phyloP scores from a whole-genome alignment of 805 yeast species.

The Candida maesae region DNA sequence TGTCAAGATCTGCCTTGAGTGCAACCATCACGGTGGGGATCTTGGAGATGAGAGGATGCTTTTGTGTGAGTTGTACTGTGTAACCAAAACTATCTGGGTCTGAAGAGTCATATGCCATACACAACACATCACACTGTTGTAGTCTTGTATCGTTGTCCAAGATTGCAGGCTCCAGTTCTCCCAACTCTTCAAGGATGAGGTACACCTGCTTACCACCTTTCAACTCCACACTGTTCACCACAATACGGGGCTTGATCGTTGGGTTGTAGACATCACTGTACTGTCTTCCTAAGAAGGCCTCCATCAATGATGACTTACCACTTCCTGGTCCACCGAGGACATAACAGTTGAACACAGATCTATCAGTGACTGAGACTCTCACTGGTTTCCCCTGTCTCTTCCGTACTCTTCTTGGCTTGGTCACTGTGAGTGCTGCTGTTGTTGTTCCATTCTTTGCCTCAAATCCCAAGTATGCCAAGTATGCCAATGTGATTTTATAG shows the following conservation, averaged over 20 bases:
- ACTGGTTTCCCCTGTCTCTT: slow-evolving; percentile 62
- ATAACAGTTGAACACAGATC: slow-evolving; percentile 90
- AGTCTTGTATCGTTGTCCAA: slow-evolving; percentile 64
- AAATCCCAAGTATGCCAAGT: slow-evolving; percentile 86
- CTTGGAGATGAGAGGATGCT: slow-evolving; percentile 53
- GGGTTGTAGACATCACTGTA: slow-evolving; percentile 74
- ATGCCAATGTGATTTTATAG: slow-evolving; percentile 78
- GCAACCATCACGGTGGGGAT: slow-evolving; percentile 89
- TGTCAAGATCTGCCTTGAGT: slow-evolving; percentile 89
- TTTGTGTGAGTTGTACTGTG: slow-evolving; percentile 62
- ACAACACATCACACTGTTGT: slow-evolving; percentile 86
- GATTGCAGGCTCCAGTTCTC: slow-evolving; percentile 80
- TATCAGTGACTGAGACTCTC: slow-evolving; percentile 66
- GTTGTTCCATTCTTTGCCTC: slow-evolving; percentile 39
- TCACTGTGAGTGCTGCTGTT: slow-evolving; percentile 62
- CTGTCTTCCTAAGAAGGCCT: slow-evolving; percentile 73
- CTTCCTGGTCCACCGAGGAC: slow-evolving; percentile 80
- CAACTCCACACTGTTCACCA: slow-evolving; percentile 88
- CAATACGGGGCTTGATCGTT: slow-evolving; percentile 73
- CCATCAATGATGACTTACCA: slow-evolving; percentile 84
- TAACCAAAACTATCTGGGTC: slow-evolving; percentile 94
- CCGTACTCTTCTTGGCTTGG: slow-evolving; percentile 73
- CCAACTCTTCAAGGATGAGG: slow-evolving; percentile 83
- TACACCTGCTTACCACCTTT: slow-evolving; percentile 96
- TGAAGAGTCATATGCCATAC: slow-evolving; percentile 88